phyloP scores from a whole-genome alignment of 805 yeast species.

The Spathaspora sp. region DNA sequence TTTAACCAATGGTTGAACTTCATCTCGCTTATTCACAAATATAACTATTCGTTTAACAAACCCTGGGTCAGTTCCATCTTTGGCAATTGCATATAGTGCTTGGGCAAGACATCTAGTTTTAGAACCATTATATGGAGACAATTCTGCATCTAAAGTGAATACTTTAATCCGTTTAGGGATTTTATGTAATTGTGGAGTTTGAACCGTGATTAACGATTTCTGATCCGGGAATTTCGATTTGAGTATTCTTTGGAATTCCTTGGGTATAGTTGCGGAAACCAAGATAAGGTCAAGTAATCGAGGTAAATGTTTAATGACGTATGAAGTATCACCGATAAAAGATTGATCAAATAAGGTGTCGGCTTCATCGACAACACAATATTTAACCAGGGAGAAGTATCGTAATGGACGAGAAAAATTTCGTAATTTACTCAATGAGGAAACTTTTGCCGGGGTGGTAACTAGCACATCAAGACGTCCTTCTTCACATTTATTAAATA shows the following conservation, averaged over 20 bases:
- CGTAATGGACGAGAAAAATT: conserved; percentile 30
- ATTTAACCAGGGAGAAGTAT: conserved; percentile 44
- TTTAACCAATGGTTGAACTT: conserved; percentile 56
- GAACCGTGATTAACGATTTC: conserved; percentile 50
- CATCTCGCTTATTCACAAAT: conserved; percentile 74
- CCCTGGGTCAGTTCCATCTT: conserved; percentile 78
- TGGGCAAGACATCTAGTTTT: conserved; percentile 84
- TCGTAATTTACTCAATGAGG: conserved; percentile 29
- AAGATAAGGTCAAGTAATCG: conserved; percentile 63
- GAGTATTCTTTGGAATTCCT: conserved; percentile 63
- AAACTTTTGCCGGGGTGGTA: conserved; percentile 81
- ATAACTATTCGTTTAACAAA: conserved; percentile 76
- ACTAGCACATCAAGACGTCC: conserved; percentile 72
- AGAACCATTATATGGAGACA: conserved; percentile 79
- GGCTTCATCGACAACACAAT: conserved; percentile 86
- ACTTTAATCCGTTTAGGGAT: conserved; percentile 75
- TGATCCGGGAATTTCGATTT: conserved; percentile 56
- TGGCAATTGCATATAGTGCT: conserved; percentile 77
- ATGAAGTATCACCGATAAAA: conserved; percentile 63
- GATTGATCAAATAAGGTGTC: conserved; percentile 86
- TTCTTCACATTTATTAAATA: conserved; percentile 41
- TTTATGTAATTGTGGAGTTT: conserved; percentile 80
- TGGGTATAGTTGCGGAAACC: conserved; percentile 89
- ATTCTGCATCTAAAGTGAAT: conserved; percentile 69
- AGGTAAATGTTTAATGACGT: conserved; percentile 47